Evolutionary conservation across 441 rosid genomes (phyloP), one percentile per base, ranked within the genome.

Genomic region (Viola pubescens): DNA sequence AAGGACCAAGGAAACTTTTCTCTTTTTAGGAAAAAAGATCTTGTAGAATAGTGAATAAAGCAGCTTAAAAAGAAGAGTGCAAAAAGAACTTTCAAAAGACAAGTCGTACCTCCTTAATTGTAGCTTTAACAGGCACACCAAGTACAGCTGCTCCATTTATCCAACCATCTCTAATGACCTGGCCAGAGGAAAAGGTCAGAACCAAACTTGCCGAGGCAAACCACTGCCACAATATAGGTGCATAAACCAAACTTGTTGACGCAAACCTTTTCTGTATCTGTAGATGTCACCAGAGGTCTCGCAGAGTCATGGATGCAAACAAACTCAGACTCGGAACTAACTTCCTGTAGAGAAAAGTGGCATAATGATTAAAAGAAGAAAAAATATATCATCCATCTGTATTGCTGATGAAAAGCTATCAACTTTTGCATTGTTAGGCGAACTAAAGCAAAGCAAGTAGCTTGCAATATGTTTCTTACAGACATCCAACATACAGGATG

Each of bases 281-380:
- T 81, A 19, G 79, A 53, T 14, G 66, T 68, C 47, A 91, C 83
- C 69, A 91, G 76, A 7, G 97, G 98, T 67, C 98, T 85, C 4
- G 98, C 97, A 13, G 98, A 91, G 62, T 91, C 97, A 63, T 91
- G 98, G 70, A 89, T 67, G 72, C 98, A 91, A 65, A 89, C 98
- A 75, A 91, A 97, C 78, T 87, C 85, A 65, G 95, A 78, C 45
- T 70, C 78, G 57, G 46, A 69, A 69, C 84, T 86, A 53, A 82
- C 63, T 67, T 69, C 94, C 98, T 91, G 87, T 8, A 52, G 39
- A 53, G 54, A 58, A 56, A 67, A 62, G 59, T 19, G 14, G 9
- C 46, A 61, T 63, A 9, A 41, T 38, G 52, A 56, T 45, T 41
- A 60, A 54, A 16, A 16, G 0, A 16, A 52, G 9, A 58, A 13